These are phyloP conservation scores for Coemansia sp. DNA, from an alignment of 192 early-diverging fungal genomes.

Conservation along the genomic window DNA sequence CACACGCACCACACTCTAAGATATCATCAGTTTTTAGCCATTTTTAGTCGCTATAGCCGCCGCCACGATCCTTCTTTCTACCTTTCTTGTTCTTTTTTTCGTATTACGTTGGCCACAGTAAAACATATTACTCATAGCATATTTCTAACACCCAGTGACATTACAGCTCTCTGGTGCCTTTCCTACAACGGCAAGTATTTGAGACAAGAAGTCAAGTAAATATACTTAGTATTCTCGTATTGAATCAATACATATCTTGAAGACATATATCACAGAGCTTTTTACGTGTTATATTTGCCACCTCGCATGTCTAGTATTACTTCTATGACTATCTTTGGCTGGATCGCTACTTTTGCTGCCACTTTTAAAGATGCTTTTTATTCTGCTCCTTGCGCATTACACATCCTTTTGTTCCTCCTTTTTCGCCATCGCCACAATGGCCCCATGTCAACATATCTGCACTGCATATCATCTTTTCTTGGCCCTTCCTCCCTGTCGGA, in stretches of 20 bases:
- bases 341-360: not conserved
- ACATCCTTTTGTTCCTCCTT: too few relatives aligned
- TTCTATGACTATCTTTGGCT: not conserved
- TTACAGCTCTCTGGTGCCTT: too few relatives aligned
- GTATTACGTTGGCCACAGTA: not conserved
- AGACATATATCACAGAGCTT: too few relatives aligned
- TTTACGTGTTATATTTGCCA: not conserved
- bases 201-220: too few relatives aligned
- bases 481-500: not conserved
- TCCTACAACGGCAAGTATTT: too few relatives aligned
- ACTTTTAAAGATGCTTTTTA: not conserved
- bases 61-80: not conserved
- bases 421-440: too few relatives aligned
- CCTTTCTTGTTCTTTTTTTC: not conserved
- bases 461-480: too few relatives aligned
- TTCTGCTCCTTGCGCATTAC: not conserved
- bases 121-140: not conserved
- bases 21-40: not conserved
- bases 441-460: too few relatives aligned
- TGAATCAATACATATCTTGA: too few relatives aligned
- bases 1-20: not conserved
- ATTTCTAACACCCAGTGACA: too few relatives aligned
- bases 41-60: not conserved
- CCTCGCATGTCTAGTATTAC: too few relatives aligned
- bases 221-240: too few relatives aligned